Evolutionary conservation across 305 asterid species (phyloP).

Genomic region (Ilex paraguariensis): DNA sequence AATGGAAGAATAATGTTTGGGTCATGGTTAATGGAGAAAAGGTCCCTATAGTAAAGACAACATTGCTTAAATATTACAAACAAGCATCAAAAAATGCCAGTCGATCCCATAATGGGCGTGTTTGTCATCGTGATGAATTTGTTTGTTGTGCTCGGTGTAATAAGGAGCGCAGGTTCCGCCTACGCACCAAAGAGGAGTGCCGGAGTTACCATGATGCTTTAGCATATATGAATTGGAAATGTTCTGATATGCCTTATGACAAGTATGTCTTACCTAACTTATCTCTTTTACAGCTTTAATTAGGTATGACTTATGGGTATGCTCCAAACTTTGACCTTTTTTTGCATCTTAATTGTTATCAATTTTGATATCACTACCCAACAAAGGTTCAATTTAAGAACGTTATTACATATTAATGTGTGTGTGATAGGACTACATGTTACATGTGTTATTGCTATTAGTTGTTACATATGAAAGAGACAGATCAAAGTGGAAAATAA

Average conservation of each 20-base stretch:
- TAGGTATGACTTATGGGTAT: no score
- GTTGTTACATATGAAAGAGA: no score
- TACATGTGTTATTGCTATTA: no score
- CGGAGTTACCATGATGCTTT: constrained; percentile 58
- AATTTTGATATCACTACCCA: no score
- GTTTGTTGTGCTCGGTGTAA: constrained; percentile 43
- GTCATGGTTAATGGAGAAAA: constrained; percentile 42
- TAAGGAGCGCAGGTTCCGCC: constrained; percentile 57
- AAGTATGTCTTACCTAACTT: constrained; percentile 29
- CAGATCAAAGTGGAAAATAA: no score
- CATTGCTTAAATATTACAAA: constrained; percentile 43
- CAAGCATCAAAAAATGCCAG: constrained; percentile 33
- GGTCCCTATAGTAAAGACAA: constrained; percentile 41
- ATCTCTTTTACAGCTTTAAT: not conserved
- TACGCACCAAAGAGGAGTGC: constrained; percentile 56
- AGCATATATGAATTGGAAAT: constrained; percentile 45
- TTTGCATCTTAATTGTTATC: no score
- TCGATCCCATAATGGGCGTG: constrained; percentile 29
- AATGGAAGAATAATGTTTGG: constrained; percentile 55
- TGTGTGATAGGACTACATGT: no score
- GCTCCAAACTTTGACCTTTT: no score
- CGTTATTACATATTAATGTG: no score
- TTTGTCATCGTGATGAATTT: constrained; percentile 49
- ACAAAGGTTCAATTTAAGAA: no score
- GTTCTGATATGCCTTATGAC: constrained; percentile 56